These are phyloP conservation scores for Yarrowia sp. DNA, from an alignment of 805 yeast species.

Conservation along the genomic window DNA sequence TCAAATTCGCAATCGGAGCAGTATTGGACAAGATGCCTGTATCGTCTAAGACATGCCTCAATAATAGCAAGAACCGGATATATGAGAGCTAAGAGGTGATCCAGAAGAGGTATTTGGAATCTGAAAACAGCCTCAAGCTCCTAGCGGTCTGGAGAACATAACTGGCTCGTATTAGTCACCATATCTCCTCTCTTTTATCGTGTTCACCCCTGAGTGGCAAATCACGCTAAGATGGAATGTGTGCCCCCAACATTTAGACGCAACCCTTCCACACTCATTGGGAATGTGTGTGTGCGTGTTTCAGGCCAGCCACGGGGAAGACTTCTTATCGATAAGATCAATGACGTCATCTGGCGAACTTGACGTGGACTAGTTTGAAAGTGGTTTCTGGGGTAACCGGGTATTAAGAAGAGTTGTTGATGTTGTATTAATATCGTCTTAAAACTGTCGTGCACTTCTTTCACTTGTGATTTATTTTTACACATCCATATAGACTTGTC, in stretches of 20 bases:
- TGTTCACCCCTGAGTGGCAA: not conserved
- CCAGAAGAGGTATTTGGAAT: not conserved
- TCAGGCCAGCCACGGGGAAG: not conserved
- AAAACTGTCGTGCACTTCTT: too few species aligned
- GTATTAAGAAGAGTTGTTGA: too few species aligned
- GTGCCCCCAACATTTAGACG: not conserved
- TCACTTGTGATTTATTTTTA: too few species aligned
- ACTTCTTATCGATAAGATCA: not conserved
- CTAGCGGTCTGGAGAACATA: not conserved
- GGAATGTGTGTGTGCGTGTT: not conserved
- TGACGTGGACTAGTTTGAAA: too few species aligned
- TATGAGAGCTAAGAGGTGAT: not conserved
- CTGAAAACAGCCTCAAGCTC: not conserved
- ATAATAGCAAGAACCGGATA: not conserved
- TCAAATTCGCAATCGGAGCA: not conserved
- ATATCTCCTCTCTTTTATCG: not conserved
- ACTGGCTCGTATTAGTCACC: too few species aligned
- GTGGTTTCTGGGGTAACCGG: too few species aligned
- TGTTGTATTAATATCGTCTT: too few species aligned
- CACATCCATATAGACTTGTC: too few species aligned
- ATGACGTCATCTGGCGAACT: not conserved
- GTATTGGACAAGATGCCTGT: too few species aligned
- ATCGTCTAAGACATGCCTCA: not conserved
- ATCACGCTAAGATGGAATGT: not conserved
- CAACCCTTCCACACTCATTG: not conserved